Evolutionary conservation across 495 filamentous ascomycete species (phyloP).

Genomic region (Stereocaulon alpinum): DNA sequence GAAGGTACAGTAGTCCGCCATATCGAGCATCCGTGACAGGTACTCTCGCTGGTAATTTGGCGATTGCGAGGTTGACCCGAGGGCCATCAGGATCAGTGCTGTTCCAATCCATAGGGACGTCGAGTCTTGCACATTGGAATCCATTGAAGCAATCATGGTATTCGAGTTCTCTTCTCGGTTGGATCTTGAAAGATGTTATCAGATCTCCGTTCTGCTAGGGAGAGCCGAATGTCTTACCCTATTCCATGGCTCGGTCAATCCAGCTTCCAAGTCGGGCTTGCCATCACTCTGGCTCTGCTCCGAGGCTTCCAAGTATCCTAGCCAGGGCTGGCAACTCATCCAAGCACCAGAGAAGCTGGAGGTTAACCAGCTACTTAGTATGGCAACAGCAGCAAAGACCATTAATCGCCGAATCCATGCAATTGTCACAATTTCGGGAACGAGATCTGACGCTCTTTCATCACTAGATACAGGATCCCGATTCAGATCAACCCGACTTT

Average conservation of each 20-base stretch:
- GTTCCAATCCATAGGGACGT: conserved; percentile 34
- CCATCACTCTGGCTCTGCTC: neutral
- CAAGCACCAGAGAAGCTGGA: too few relatives aligned
- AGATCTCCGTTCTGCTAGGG: too few relatives aligned
- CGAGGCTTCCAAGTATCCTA: neutral
- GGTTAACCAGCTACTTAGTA: too few relatives aligned
- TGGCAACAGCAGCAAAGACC: too few relatives aligned
- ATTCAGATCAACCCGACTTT: too few relatives aligned
- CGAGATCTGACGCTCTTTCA: too few relatives aligned
- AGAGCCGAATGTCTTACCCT: neutral
- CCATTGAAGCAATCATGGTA: conserved; percentile 21
- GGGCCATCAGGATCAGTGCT: conserved; percentile 23
- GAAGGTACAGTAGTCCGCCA: conserved; percentile 32
- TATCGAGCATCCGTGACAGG: conserved; percentile 32
- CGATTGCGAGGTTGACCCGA: conserved; percentile 28
- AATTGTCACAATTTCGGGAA: too few relatives aligned
- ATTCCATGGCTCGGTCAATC: conserved; percentile 6
- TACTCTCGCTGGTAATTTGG: conserved; percentile 31
- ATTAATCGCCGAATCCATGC: too few relatives aligned
- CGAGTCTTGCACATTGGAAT: conserved; percentile 32
- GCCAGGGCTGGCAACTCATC: too few relatives aligned
- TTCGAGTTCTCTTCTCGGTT: conserved; percentile 13
- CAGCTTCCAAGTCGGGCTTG: neutral
- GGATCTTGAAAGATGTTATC: neutral
- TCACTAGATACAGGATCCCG: too few relatives aligned